Evolutionary conservation across 306 rosid species (phyloP).

Genomic region (Rosa persica): DNA sequence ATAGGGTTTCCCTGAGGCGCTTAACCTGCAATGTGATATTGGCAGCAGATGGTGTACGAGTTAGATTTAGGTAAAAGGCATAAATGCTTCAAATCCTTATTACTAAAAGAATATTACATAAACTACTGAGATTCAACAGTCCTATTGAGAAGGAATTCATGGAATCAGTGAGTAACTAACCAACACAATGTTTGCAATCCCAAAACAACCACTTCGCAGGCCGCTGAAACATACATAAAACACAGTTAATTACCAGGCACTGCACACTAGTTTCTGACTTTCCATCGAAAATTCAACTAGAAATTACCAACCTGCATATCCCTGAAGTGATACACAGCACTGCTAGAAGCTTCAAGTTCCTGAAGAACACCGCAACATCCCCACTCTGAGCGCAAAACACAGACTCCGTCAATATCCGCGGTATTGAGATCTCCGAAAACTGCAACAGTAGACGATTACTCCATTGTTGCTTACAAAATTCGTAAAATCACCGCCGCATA

Average conservation of each 20-base stretch:
- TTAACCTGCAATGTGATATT: slow-evolving; percentile 48
- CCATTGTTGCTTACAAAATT: slow-evolving; percentile 24
- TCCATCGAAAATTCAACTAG: neutral
- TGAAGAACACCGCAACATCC: slow-evolving; percentile 43
- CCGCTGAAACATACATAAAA: slow-evolving; percentile 61
- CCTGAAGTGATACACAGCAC: slow-evolving; percentile 64
- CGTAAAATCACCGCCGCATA: neutral
- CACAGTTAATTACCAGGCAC: slow-evolving; percentile 26
- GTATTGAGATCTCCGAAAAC: slow-evolving; percentile 80
- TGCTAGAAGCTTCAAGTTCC: slow-evolving; percentile 48
- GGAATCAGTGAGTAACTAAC: slow-evolving; percentile 39
- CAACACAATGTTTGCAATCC: slow-evolving; percentile 59
- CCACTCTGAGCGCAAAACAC: slow-evolving; percentile 75
- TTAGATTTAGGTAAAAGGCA: slow-evolving; percentile 8
- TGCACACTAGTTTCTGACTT: neutral
- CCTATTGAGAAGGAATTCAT: too few relatives aligned
- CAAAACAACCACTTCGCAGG: slow-evolving; percentile 70
- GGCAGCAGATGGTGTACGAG: slow-evolving; percentile 12
- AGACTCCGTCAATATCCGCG: slow-evolving; percentile 60
- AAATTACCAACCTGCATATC: slow-evolving; percentile 60
- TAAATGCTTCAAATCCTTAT: neutral
- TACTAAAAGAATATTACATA: neutral
- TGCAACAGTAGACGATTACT: slow-evolving; percentile 25
- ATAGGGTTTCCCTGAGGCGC: slow-evolving; percentile 55
- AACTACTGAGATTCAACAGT: too few relatives aligned